Evolutionary conservation across 2,329 filamentous ascomycete genomes (phyloP).

Genomic region (Exophiala sideris): DNA sequence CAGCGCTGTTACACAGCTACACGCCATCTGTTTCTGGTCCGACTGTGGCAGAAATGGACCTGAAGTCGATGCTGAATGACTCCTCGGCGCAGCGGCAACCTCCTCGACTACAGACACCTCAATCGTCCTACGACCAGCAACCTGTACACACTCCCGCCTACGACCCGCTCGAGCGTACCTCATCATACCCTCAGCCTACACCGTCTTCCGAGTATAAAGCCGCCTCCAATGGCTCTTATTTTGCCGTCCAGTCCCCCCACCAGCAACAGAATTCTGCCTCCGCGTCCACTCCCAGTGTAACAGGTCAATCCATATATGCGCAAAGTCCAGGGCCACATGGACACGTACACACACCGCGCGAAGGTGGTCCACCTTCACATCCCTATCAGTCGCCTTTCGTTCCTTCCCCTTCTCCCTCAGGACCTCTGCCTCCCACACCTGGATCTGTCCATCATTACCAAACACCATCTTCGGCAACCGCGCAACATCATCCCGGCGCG

Average conservation of each 20-base stretch:
- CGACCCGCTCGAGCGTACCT: slow-evolving; percentile 16
- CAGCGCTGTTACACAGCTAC: slow-evolving; percentile 24
- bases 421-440: slow-evolving; percentile 24
- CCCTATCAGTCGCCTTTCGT: slow-evolving; percentile 23
- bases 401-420: slow-evolving; percentile 25
- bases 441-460: slow-evolving; percentile 22
- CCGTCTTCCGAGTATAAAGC: slow-evolving; percentile 22
- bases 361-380: slow-evolving; percentile 19
- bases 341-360: slow-evolving; percentile 22
- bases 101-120: slow-evolving; percentile 26
- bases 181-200: slow-evolving; percentile 21
- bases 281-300: slow-evolving; percentile 23
- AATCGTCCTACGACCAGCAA: slow-evolving; percentile 19
- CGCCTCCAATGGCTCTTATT: slow-evolving; percentile 25
- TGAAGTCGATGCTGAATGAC: slow-evolving; percentile 31
- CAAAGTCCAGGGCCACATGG: slow-evolving; percentile 28
- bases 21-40: slow-evolving; percentile 21
- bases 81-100: slow-evolving; percentile 22
- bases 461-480: slow-evolving; percentile 14
- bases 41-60: slow-evolving; percentile 27
- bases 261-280: slow-evolving; percentile 22
- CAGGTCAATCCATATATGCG: slow-evolving; percentile 20
- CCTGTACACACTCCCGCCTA: slow-evolving; percentile 18
- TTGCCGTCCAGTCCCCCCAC: slow-evolving; percentile 27
- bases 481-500: slow-evolving; percentile 17